Conservation (phyloP, 164 flowering plant genomes). For the Aristolochia fimbriata region DNA sequence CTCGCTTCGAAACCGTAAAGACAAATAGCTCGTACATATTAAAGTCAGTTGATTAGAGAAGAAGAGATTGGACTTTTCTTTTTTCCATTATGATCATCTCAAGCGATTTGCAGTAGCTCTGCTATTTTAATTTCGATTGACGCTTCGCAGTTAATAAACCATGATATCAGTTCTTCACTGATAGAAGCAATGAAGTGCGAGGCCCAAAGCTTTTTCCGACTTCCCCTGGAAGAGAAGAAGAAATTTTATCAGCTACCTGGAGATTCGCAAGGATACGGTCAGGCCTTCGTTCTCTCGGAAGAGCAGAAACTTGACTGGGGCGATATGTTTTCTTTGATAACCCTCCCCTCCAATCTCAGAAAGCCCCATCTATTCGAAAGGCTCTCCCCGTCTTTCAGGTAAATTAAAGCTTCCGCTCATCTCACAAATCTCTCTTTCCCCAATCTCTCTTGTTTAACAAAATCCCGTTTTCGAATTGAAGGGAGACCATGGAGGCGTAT, state of each 20-base stretch:
- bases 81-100: not conserved
- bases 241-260: constrained; percentile 23
- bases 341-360: constrained; percentile 18
- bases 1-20: too few relatives aligned
- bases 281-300: constrained; percentile 38
- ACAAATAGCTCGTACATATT: too few relatives aligned
- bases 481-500: constrained; percentile 28
- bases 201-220: constrained; percentile 23
- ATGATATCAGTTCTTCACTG: constrained; percentile 24
- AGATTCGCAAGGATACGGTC: constrained; percentile 42
- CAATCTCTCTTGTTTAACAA: not conserved
- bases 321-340: constrained; percentile 27
- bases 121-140: not conserved
- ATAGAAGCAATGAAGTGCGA: constrained; percentile 33
- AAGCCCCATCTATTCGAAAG: constrained; percentile 25
- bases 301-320: constrained; percentile 49
- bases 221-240: constrained; percentile 38
- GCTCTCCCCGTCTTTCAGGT: constrained; percentile 34
- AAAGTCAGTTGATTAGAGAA: too few relatives aligned
- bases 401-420: not conserved
- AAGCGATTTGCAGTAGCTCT: not conserved
- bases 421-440: not conserved
- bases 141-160: constrained; percentile 29
- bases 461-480: not conserved
- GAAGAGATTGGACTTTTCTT: not conserved